Conservation (phyloP, 768 basidiomycete species). For the Suillus discolor region DNA sequence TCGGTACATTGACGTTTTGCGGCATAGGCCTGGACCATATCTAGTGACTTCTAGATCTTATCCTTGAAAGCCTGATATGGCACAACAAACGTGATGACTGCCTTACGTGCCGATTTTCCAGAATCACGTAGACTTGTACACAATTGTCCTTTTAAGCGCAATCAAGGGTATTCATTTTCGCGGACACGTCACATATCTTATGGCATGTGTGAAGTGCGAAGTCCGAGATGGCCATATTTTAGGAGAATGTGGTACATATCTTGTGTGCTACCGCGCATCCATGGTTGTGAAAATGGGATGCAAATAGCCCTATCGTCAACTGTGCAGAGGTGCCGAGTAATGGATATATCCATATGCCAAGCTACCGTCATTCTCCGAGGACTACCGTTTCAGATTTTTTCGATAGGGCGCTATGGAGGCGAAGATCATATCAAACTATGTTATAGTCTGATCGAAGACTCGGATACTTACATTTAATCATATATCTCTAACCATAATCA, state of each 20-base stretch:
- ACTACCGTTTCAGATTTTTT: not conserved
- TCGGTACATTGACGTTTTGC: not conserved
- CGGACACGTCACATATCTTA: conserved; percentile 1
- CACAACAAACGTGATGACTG: not conserved
- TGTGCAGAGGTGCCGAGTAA: not conserved
- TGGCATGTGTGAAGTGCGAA: not conserved
- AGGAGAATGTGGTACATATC: not conserved
- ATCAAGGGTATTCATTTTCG: conserved; percentile 3
- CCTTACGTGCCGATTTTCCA: not conserved
- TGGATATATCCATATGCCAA: not conserved
- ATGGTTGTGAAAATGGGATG: not conserved
- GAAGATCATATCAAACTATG: not conserved
- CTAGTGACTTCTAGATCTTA: not conserved
- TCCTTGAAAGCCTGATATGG: not conserved
- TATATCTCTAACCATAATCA: conserved; percentile 2
- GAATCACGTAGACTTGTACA: not conserved
- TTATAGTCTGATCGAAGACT: conserved; percentile 1
- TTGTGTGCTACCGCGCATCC: not conserved
- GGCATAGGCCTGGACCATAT: not conserved
- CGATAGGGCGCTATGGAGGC: not conserved
- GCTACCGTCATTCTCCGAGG: conserved; percentile 2
- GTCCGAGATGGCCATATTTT: not conserved
- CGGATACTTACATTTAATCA: not conserved
- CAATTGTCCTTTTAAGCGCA: not conserved
- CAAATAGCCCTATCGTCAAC: not conserved